These are phyloP conservation scores for Sicyos baderoa DNA, from an alignment of 306 rosid genomes.

Conservation along the genomic window DNA sequence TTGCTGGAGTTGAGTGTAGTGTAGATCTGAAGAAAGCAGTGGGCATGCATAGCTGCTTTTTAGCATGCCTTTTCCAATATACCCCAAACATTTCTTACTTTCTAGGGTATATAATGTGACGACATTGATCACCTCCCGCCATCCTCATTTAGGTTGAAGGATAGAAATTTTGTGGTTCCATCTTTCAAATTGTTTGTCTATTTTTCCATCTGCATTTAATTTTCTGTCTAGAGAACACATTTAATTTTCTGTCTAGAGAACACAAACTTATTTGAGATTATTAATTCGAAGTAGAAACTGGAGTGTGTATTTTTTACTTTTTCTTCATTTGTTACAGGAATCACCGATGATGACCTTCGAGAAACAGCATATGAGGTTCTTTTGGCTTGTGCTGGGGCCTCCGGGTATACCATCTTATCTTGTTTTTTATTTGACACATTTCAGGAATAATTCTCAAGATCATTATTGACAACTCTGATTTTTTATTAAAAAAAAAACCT, in stretches of 20 bases:
- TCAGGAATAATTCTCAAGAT: not conserved
- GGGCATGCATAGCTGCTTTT: not conserved
- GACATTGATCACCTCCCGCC: not conserved
- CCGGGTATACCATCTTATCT: constrained; percentile 51
- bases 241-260: not conserved
- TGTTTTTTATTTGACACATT: not conserved
- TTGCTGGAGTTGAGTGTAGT: constrained; percentile 8
- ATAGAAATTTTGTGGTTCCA: not conserved
- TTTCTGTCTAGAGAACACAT: not conserved
- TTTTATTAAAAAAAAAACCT: not conserved
- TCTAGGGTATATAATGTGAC: not conserved
- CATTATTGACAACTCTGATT: not conserved
- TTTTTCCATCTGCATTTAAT: not conserved
- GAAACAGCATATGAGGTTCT: constrained; percentile 92
- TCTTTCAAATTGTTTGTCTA: not conserved
- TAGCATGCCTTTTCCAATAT: not conserved
- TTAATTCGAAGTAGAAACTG: not conserved
- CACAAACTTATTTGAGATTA: not conserved
- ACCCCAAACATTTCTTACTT: not conserved
- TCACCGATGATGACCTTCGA: constrained; percentile 82
- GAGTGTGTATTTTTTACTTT: not conserved
- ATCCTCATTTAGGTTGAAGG: not conserved
- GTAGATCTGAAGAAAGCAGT: not conserved
- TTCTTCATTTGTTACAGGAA: constrained; percentile 32
- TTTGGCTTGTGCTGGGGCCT: constrained; percentile 96